Base-by-base conservation (phyloP, 208 protist species). In the Leishmania arabica region DNA sequence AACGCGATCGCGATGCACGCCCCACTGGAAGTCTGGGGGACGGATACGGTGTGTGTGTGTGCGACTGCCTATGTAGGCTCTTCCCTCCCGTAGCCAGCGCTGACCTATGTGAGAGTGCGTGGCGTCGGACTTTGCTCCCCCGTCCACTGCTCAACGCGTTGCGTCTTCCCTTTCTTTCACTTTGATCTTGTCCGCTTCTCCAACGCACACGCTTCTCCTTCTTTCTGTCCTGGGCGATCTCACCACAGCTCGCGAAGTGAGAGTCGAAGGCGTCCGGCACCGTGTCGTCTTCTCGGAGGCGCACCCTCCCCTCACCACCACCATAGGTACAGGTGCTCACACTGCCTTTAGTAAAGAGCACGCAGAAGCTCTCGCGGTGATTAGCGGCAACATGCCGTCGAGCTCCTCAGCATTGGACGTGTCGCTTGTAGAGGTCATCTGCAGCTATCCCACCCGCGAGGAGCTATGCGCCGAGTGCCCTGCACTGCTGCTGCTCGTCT, bases 401-500 rank as follows among this genome's bases (percentile, higher is more conserved):
- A 74, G 70, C 19, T 81, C 77, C 11, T 77, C 82, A 27, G 78
- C 58, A 24, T 73, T 82, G 21, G 78, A 86, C 31, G 78, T 82
- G 31, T 72, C 88, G 2, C 95, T 89, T 60, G 86, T 94, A 60
- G 88, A 93, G 62, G 58, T 85, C 58, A 71, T 97, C 1, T 85
- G 93, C 49, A 42, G 81, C n/a, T 89, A 86, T 79, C 87, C 91
- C 1, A 40, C 81, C 17, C 90, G 94, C 49, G 90, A 94, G 40
- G 34, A 27, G 24, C 87, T 98, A 21, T 83, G 95, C 65, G 49
- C 79, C 19, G 84, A 92, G 60, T 96, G 93, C 66, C 95, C 93
- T n/a, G 92, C 95, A 21, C 80, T 96, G 34, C 78, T 82, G 31
- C 75, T 90, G 51, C 74, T 92, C 9, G 78, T 95, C 8, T 96